phyloP scores from a whole-genome alignment of 441 rosid genomes.

The Arabidopsis lyrata region DNA sequence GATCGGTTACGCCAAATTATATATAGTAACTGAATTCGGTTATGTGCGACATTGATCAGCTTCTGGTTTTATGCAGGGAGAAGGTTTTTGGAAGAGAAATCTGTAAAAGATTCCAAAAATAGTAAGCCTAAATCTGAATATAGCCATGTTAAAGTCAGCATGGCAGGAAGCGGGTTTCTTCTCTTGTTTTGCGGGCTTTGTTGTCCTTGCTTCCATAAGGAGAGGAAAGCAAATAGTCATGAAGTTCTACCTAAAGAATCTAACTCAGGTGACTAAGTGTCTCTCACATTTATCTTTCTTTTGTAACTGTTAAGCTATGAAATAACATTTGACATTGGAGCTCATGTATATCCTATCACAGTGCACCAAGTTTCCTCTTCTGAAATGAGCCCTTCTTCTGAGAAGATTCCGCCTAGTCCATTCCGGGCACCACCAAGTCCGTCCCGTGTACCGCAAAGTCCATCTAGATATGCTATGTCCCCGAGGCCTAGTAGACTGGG shows the following conservation, averaged over 20 bases:
- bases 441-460: slow-evolving; percentile 82
- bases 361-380: slow-evolving; percentile 67
- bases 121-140: slow-evolving; percentile 37
- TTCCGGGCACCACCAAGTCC: slow-evolving; percentile 61
- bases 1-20: not conserved
- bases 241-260: slow-evolving; percentile 66
- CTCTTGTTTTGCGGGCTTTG: slow-evolving; percentile 58
- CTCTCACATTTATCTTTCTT: slow-evolving; percentile 1
- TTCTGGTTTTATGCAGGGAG: slow-evolving; percentile 52
- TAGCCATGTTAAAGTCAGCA: slow-evolving; percentile 45
- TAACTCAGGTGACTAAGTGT: slow-evolving; percentile 62
- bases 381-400: slow-evolving; percentile 62
- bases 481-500: slow-evolving; percentile 72
- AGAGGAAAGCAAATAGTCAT: slow-evolving; percentile 66
- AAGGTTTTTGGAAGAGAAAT: slow-evolving; percentile 54
- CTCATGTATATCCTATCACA: slow-evolving; percentile 49
- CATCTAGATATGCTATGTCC: slow-evolving; percentile 76
- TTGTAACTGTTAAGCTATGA: slow-evolving; percentile 1
- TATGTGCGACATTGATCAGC: slow-evolving; percentile 45
- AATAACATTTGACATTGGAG: slow-evolving; percentile 27
- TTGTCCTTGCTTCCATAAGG: slow-evolving; percentile 75
- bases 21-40: not conserved
- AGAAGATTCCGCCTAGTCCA: slow-evolving; percentile 57
- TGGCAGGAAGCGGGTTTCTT: slow-evolving; percentile 65
- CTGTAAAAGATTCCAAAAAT: slow-evolving; percentile 33